These are phyloP conservation scores for Aspergillus indologenus DNA, from an alignment of 495 filamentous ascomycete species.

Conservation along the genomic window DNA sequence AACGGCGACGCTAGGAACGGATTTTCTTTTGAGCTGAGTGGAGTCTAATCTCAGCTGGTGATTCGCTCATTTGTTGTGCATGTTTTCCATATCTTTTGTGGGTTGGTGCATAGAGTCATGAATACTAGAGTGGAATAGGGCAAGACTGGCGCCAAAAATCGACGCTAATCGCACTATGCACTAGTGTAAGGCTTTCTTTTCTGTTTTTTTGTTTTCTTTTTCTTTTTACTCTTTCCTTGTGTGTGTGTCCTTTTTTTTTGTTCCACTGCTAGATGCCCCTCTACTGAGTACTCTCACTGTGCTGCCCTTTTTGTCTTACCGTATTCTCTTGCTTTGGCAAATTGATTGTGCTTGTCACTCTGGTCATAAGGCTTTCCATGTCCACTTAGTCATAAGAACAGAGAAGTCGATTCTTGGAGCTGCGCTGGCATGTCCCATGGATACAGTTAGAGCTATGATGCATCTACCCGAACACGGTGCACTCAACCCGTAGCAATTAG, in stretches of 20 bases:
- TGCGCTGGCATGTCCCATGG: constrained; percentile 12
- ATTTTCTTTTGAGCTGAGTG: constrained; percentile 28
- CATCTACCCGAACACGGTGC: constrained; percentile 16
- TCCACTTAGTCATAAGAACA: background rate
- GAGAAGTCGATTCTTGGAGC: background rate
- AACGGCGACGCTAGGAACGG: constrained; percentile 43
- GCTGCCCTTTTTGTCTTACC: background rate
- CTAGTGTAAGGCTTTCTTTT: constrained; percentile 9
- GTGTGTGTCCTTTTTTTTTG: constrained; percentile 2
- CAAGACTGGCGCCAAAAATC: background rate
- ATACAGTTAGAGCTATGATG: constrained; percentile 14
- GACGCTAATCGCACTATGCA: constrained; percentile 2
- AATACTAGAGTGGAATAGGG: background rate
- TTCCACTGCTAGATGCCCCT: background rate
- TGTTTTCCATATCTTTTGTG: constrained; percentile 7
- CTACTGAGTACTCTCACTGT: background rate
- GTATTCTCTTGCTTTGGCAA: too few relatives aligned
- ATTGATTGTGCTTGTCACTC: background rate
- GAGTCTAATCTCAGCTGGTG: constrained; percentile 13
- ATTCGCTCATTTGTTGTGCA: constrained; percentile 16
- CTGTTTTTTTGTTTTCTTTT: constrained; percentile 13
- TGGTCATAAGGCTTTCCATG: background rate
- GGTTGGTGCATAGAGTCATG: constrained; percentile 12
- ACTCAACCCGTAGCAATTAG: constrained; percentile 5
- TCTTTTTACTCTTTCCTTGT: constrained; percentile 3